Evolutionary conservation across 352 stramenopile species (phyloP), one percentile per base, ranked within the genome.

Genomic region (Hyaloperonospora brassicae): DNA sequence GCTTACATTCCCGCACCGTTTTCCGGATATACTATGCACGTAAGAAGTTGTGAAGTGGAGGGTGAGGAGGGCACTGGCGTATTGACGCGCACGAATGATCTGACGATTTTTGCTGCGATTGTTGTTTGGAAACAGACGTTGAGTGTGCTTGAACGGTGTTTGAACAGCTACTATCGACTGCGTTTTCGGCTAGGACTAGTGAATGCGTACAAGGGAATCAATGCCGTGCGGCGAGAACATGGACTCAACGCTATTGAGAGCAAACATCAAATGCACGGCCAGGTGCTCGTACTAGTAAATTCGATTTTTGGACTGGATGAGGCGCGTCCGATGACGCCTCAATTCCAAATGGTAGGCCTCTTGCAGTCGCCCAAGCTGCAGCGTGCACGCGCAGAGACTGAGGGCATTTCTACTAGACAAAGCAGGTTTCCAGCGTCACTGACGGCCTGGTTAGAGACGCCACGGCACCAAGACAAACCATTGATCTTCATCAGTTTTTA

Each of bases 231-330:
- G 17, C 55, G 55, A 31, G 76, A 86, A 9, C 55, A 84, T 41
- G 73, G 73, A 44, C 68, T 93, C 5, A 36, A 62, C 4, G 36
- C 66, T 1, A 69, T 89, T 39, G 43, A 70, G 17, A 73, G 56
- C 66, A 86, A 86, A 40, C 47, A 76, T 36, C 66, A 84, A 27
- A 60, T 84, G 40, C 73, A 77, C 52, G 72, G 73, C 24, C 61
- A 82, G 25, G 59, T 66, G 31, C 70, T 94, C 31, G 81, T 94
- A 43, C 64, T 95, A 30, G 78, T 81, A 44, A 91, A 89, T 53
- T 89, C 84, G 21, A 69, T 86, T 34, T 89, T 95, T 43, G 86
- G 86, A 4, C 64, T 94, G 61, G 86, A 95, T 43, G 68, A 88
- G 22, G 60, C 86, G 10, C 73, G 86, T 5, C 76, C 82, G 5